A percentile compares a stretch with the other conserved stretches of the same genome.
These are phyloP conservation scores for Euryodendron excelsum DNA, from an alignment of 148 eudicot genomes.

Conservation along the genomic window DNA sequence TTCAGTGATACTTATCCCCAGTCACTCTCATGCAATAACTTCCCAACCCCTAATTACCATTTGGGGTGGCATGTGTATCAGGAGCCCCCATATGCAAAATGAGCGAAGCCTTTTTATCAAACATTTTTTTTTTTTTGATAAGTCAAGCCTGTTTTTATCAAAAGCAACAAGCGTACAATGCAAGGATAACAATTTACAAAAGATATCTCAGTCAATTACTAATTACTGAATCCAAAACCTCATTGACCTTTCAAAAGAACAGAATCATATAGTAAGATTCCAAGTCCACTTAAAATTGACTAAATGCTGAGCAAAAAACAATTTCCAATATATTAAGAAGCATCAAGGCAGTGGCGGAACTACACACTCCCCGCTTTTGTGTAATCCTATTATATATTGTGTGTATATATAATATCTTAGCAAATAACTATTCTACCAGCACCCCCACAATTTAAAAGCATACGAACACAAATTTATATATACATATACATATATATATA, in stretches of 20 bases:
- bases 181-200: neutral
- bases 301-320: neutral
- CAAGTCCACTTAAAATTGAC: neutral
- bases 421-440: no score
- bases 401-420: no score
- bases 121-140: no score
- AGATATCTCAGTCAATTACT: neutral
- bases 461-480: no score
- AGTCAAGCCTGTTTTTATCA: no score
- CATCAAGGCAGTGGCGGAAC: no score
- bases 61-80: neutral
- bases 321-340: no score
- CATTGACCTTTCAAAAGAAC: neutral
- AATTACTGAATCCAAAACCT: neutral
- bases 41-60: neutral
- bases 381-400: no score
- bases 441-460: no score
- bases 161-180: neutral
- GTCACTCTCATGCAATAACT: neutral
- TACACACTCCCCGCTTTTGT: no score
- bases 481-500: no score
- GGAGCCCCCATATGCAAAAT: neutral
- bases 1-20: neutral
- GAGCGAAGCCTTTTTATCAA: neutral
- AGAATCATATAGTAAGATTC: neutral